Evolutionary conservation across 306 rosid genomes (phyloP).

Genomic region (Abrus pulchellus): DNA sequence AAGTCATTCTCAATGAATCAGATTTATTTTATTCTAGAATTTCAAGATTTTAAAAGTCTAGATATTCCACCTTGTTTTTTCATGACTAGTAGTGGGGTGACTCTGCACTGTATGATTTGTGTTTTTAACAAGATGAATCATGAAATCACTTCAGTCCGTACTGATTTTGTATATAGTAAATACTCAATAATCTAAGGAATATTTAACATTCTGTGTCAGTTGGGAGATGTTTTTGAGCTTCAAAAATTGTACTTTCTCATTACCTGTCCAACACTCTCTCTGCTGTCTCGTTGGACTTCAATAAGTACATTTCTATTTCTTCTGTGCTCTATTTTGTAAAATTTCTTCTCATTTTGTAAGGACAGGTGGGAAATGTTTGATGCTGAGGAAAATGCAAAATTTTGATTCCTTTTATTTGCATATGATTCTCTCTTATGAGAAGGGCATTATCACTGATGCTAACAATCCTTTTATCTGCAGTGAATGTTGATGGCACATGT

Average conservation of each 20-base stretch:
- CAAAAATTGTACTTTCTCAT: neutral
- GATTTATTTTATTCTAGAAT: constrained; percentile 10
- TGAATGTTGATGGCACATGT: neutral
- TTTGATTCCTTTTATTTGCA: neutral
- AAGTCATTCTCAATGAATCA: neutral
- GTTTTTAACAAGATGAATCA: neutral
- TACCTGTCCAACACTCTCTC: constrained; percentile 5
- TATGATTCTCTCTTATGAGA: neutral
- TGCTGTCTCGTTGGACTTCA: constrained; percentile 16
- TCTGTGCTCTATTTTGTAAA: neutral
- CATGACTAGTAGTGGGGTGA: neutral
- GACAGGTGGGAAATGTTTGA: constrained; percentile 22
- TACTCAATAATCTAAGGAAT: constrained; percentile 9
- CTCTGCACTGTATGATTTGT: constrained; percentile 1
- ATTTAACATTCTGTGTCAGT: neutral
- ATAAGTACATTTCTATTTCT: neutral
- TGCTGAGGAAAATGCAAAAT: constrained; percentile 13
- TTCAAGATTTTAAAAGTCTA: neutral
- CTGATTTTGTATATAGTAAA: constrained; percentile 23
- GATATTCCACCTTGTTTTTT: neutral
- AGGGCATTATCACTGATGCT: neutral
- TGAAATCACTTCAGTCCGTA: constrained; percentile 1
- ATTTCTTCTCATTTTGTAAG: constrained; percentile 9
- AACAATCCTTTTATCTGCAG: neutral
- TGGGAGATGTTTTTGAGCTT: constrained; percentile 3